These are phyloP conservation scores for Pelargonium citronellum DNA, from an alignment of 441 rosid genomes.

Conservation along the genomic window DNA sequence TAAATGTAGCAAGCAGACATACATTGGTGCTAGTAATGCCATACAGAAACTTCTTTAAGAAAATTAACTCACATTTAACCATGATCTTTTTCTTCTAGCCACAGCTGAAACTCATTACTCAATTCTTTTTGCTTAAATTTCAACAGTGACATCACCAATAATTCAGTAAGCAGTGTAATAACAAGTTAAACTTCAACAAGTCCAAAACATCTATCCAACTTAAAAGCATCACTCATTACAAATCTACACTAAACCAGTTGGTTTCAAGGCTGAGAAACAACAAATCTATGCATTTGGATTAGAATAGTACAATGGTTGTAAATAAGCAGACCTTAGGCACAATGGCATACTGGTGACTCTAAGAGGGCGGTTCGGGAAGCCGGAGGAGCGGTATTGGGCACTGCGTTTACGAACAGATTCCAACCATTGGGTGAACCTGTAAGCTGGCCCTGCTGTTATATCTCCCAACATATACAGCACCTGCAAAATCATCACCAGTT, in stretches of 20 bases:
- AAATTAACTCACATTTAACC: neutral
- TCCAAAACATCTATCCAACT: neutral
- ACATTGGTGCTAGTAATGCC: neutral
- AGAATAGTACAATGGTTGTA: neutral
- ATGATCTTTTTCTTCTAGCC: neutral
- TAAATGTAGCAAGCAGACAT: no score
- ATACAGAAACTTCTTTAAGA: neutral
- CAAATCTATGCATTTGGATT: no score
- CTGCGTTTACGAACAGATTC: slow-evolving; percentile 96
- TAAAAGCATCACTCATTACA: neutral
- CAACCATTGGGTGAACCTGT: slow-evolving; percentile 91
- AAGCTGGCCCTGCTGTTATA: slow-evolving; percentile 76
- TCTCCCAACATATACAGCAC: slow-evolving; percentile 99
- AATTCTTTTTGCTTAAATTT: neutral
- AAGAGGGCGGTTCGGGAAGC: slow-evolving; percentile 75
- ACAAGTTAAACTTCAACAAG: neutral
- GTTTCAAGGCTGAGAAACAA: neutral
- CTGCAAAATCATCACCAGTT: slow-evolving; percentile 32
- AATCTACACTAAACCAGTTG: neutral
- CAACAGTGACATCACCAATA: neutral
- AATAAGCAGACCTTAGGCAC: neutral
- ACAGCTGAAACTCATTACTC: neutral
- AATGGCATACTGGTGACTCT: slow-evolving; percentile 45
- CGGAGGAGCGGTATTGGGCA: slow-evolving; percentile 64
- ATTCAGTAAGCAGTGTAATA: neutral